These are phyloP conservation scores for Penicillium lividum DNA, from an alignment of 495 filamentous ascomycete genomes.

Conservation along the genomic window DNA sequence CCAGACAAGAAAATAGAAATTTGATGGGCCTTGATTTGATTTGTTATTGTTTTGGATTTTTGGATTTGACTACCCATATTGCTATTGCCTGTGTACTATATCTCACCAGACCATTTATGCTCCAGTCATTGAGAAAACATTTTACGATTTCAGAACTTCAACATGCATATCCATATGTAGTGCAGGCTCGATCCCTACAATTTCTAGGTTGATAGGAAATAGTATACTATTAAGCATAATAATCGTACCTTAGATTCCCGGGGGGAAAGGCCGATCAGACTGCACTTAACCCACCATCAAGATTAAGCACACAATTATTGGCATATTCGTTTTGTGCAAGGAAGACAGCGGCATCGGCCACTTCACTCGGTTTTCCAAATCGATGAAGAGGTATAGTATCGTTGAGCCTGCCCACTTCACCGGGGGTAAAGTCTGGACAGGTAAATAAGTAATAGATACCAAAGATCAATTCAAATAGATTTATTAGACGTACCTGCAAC, in stretches of 20 bases:
- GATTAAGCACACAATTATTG: conserved; percentile 80
- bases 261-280: conserved; percentile 30
- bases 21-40: neutral
- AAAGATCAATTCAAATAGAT: neutral
- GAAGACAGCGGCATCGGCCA: conserved; percentile 81
- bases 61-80: neutral
- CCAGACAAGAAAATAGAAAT: conserved; percentile 1
- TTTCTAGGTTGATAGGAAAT: too few species aligned
- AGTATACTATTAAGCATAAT: too few species aligned
- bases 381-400: conserved; percentile 65
- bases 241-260: neutral
- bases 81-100: conserved; percentile 22
- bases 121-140: neutral
- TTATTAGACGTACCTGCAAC: conserved; percentile 55
- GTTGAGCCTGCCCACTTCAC: conserved; percentile 34
- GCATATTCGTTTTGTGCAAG: conserved; percentile 76
- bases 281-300: conserved; percentile 83
- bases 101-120: conserved; percentile 14
- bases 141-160: neutral
- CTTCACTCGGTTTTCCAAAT: conserved; percentile 66
- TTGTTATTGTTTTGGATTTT: neutral
- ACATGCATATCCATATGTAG: neutral
- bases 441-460: neutral
- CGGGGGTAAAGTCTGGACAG: conserved; percentile 36
- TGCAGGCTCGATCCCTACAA: neutral